phyloP scores from a whole-genome alignment of 2,329 filamentous ascomycete genomes.

The Exophiala sp. region DNA sequence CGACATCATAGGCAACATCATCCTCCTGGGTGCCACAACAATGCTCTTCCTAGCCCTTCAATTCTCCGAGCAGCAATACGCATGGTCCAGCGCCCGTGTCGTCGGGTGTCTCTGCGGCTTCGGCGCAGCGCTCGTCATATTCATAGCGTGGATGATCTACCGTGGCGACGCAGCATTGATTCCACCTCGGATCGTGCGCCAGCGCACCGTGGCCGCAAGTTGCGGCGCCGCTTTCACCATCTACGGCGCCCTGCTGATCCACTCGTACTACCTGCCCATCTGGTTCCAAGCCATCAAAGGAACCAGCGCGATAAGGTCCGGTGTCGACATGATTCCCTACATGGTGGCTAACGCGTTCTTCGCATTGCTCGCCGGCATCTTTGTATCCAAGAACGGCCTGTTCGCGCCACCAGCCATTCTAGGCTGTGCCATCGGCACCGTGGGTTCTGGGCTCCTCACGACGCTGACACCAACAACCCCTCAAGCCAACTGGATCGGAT shows the following conservation, averaged over 20 bases:
- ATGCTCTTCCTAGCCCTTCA: conserved; percentile 26
- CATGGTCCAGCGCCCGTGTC: conserved; percentile 34
- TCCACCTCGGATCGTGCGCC: conserved; percentile 23
- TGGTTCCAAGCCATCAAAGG: conserved; percentile 31
- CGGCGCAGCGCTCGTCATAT: conserved; percentile 31
- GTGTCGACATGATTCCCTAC: conserved; percentile 29
- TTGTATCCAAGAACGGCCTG: conserved; percentile 26
- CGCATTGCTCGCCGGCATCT: conserved; percentile 16
- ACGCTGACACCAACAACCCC: conserved; percentile 24
- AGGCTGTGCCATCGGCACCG: conserved; percentile 25
- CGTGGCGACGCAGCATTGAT: conserved; percentile 28
- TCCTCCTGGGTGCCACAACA: conserved; percentile 45
- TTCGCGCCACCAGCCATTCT: conserved; percentile 29
- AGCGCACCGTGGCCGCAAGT: conserved; percentile 22
- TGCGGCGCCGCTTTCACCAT: conserved; percentile 21
- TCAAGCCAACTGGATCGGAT: conserved; percentile 30
- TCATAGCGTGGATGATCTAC: conserved; percentile 30
- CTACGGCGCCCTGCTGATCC: conserved; percentile 26
- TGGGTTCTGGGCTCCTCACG: conserved; percentile 28
- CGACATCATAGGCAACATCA: conserved; percentile 58
- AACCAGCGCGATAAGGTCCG: conserved; percentile 23
- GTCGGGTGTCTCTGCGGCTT: conserved; percentile 37
- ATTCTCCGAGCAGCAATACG: conserved; percentile 5
- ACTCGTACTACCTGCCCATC: conserved; percentile 30
- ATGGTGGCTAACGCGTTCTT: conserved; percentile 19